Percentiles rank a stretch among this genome's conserved stretches.
These are phyloP conservation scores for Eucalyptus grandis DNA, from an alignment of 345 rosid species.

Conservation along the genomic window DNA sequence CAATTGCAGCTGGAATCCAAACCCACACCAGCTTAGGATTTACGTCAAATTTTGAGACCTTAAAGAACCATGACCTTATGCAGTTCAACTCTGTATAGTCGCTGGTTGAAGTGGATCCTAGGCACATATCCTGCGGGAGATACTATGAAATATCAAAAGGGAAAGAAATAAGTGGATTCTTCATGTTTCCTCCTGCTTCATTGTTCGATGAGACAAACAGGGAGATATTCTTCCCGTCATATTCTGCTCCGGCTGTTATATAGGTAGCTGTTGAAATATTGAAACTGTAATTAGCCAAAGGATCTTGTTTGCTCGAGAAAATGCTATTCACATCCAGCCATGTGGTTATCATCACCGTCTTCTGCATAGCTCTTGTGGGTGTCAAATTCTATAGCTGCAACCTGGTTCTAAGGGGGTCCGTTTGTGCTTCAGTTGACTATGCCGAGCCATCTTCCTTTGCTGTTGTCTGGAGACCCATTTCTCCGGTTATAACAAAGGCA, in stretches of 20 bases:
- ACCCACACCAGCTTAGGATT: not conserved
- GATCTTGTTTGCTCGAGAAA: slow-evolving; percentile 22
- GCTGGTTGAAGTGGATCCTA: slow-evolving; percentile 65
- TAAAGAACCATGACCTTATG: slow-evolving; percentile 49
- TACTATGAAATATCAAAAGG: slow-evolving; percentile 30
- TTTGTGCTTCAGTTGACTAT: slow-evolving; percentile 28
- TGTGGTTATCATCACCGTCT: slow-evolving; percentile 53
- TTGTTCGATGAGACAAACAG: slow-evolving; percentile 20
- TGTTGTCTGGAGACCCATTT: slow-evolving; percentile 8
- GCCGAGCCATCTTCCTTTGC: slow-evolving; percentile 62
- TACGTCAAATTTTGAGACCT: slow-evolving; percentile 7
- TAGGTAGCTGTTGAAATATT: not conserved
- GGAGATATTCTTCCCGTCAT: slow-evolving; percentile 17
- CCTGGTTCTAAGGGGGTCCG: slow-evolving; percentile 3
- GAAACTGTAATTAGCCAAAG: slow-evolving; percentile 16
- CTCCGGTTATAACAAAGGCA: slow-evolving; percentile 41
- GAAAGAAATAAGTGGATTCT: slow-evolving; percentile 14
- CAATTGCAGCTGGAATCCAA: not conserved
- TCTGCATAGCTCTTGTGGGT: slow-evolving; percentile 33
- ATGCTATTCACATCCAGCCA: slow-evolving; percentile 44
- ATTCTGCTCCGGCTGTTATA: not conserved
- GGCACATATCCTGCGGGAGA: slow-evolving; percentile 40
- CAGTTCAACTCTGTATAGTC: slow-evolving; percentile 25
- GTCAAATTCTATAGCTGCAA: slow-evolving; percentile 63
- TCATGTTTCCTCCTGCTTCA: not conserved